A percentile compares a stretch with the other conserved stretches of the same genome.
These are phyloP conservation scores for Debaryomyces fabryi DNA, from an alignment of 1,139 yeast species.

Conservation along the genomic window DNA sequence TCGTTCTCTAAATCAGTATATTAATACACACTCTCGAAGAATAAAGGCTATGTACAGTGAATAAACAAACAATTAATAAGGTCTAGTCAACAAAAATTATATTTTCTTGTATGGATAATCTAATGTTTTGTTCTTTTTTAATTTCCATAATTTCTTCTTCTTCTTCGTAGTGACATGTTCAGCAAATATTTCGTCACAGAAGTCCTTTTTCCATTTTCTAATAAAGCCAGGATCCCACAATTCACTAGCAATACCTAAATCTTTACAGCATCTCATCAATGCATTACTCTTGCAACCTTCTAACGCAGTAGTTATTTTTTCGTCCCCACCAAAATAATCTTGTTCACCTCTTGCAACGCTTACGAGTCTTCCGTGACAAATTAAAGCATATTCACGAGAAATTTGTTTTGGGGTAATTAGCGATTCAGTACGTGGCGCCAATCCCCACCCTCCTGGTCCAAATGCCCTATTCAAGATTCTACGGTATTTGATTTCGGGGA, in stretches of 20 bases:
- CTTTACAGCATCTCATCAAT: slow-evolving; percentile 96
- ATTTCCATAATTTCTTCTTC: slow-evolving; percentile 88
- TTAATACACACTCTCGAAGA: slow-evolving; percentile 4
- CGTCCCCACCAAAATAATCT: slow-evolving; percentile 80
- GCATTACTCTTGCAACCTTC: slow-evolving; percentile 98
- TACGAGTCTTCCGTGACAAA: slow-evolving; percentile 86
- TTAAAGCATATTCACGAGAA: slow-evolving; percentile 86
- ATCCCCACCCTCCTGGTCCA: slow-evolving; percentile 99
- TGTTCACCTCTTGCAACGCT: slow-evolving; percentile 96
- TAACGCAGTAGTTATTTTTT: slow-evolving; percentile 90
- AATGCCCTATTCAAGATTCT: slow-evolving; percentile 85
- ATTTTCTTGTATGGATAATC: slow-evolving; percentile 75
- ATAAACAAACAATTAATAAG: background rate
- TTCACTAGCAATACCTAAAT: slow-evolving; percentile 93
- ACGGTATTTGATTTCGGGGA: slow-evolving; percentile 94
- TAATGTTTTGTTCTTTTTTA: slow-evolving; percentile 71
- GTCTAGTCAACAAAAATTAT: slow-evolving; percentile 2
- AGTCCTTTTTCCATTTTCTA: slow-evolving; percentile 69
- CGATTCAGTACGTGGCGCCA: slow-evolving; percentile 91
- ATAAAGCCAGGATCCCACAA: slow-evolving; percentile 96
- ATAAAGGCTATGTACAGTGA: slow-evolving; percentile 1
- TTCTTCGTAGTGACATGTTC: slow-evolving; percentile 81
- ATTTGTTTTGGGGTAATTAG: slow-evolving; percentile 62
- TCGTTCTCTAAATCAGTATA: background rate
- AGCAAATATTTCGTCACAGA: slow-evolving; percentile 83